Evolutionary conservation across 495 filamentous ascomycete species (phyloP).

Genomic region (Talaromyces adpressus): DNA sequence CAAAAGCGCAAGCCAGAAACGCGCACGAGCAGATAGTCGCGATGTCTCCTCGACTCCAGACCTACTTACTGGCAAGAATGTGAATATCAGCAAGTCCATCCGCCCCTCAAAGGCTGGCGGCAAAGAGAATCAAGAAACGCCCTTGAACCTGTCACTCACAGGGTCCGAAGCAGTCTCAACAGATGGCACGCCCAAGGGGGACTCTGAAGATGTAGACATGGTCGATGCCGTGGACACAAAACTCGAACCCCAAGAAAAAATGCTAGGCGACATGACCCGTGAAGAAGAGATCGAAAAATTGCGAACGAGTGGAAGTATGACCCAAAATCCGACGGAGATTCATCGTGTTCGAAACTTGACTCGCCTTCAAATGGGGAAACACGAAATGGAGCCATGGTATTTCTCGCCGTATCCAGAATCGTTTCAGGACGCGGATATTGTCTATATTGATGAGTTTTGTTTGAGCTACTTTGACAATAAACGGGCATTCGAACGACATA

Average conservation of each 20-base stretch:
- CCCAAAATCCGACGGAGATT: constrained; percentile 95
- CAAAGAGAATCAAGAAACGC: constrained; percentile 51
- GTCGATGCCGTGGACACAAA: constrained; percentile 46
- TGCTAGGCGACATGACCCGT: constrained; percentile 55
- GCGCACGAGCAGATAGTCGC: constrained; percentile 44
- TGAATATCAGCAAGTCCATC: constrained; percentile 37
- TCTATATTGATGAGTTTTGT: constrained; percentile 98
- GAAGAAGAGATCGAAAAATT: constrained; percentile 96
- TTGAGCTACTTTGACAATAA: constrained; percentile 79
- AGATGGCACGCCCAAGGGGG: constrained; percentile 46
- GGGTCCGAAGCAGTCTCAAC: constrained; percentile 45
- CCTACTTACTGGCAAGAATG: constrained; percentile 42
- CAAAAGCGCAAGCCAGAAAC: constrained; percentile 44
- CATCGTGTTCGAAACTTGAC: constrained; percentile 92
- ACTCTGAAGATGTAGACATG: constrained; percentile 58
- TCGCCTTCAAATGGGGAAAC: constrained; percentile 85
- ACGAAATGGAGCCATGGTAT: constrained; percentile 95
- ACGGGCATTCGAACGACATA: constrained; percentile 75
- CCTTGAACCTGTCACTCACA: constrained; percentile 27
- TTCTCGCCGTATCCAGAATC: constrained; percentile 92
- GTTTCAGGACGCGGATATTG: constrained; percentile 76
- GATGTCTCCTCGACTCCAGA: constrained; percentile 55
- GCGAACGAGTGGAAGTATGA: constrained; percentile 92
- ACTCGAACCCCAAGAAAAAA: constrained; percentile 26
- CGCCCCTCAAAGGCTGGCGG: constrained; percentile 53